Evolutionary conservation across 2,329 filamentous ascomycete species (phyloP).

Genomic region (Colletotrichum gigasporum): DNA sequence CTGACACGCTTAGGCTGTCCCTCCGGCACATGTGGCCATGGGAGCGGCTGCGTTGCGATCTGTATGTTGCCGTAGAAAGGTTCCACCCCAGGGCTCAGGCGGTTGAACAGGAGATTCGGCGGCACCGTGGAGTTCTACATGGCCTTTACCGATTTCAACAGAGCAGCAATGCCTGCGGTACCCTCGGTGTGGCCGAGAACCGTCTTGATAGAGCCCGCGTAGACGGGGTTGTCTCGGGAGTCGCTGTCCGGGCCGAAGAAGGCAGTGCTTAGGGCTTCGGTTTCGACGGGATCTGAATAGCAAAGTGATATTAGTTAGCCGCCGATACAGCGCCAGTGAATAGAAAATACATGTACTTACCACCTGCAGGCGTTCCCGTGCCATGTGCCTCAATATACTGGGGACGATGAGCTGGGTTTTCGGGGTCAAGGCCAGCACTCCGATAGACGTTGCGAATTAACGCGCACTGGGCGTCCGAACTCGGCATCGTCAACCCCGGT

Average conservation of each 20-base stretch:
- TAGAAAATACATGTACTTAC: conserved; percentile 54
- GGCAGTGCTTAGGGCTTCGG: conserved; percentile 37
- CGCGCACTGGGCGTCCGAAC: conserved; percentile 35
- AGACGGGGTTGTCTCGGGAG: conserved; percentile 36
- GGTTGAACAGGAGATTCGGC: conserved; percentile 42
- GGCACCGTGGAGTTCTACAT: conserved; percentile 35
- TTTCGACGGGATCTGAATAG: conserved; percentile 42
- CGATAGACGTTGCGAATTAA: conserved; percentile 40
- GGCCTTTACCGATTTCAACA: conserved; percentile 37
- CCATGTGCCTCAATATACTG: conserved; percentile 45
- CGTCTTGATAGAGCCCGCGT: conserved; percentile 41
- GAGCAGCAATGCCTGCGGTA: conserved; percentile 37
- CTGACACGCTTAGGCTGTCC: neutral
- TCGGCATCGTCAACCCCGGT: conserved; percentile 47
- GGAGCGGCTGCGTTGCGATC: conserved; percentile 11
- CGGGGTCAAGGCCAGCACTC: conserved; percentile 13
- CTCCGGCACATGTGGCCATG: conserved; percentile 31
- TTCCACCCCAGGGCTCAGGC: conserved; percentile 38
- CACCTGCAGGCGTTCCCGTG: conserved; percentile 48
- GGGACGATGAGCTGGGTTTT: conserved; percentile 12
- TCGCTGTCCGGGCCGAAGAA: conserved; percentile 40
- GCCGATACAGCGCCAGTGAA: conserved; percentile 39
- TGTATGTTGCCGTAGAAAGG: conserved; percentile 35
- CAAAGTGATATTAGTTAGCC: neutral
- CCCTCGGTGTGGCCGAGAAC: conserved; percentile 41